These are phyloP conservation scores for Lachnellula willkommii DNA, from an alignment of 2,329 filamentous ascomycete species.

Conservation along the genomic window DNA sequence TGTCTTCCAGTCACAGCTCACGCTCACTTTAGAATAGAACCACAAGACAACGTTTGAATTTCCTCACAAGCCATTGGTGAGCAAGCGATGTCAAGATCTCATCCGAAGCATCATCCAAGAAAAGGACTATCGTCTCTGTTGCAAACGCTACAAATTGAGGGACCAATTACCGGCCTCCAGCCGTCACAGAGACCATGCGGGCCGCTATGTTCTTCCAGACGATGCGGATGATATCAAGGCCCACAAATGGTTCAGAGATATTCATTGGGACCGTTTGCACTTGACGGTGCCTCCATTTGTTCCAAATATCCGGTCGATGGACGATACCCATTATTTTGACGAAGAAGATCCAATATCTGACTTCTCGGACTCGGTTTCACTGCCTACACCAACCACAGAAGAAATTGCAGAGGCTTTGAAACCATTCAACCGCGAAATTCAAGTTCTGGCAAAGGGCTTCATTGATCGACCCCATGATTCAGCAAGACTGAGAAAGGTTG, in stretches of 20 bases:
- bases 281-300: constrained; percentile 70
- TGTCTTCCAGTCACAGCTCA: not conserved
- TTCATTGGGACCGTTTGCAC: constrained; percentile 74
- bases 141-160: constrained; percentile 65
- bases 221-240: constrained; percentile 86
- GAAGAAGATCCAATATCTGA: constrained; percentile 70
- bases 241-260: constrained; percentile 77
- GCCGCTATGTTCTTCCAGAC: constrained; percentile 70
- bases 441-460: constrained; percentile 27
- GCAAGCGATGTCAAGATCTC: constrained; percentile 68
- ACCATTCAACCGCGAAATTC: constrained; percentile 31
- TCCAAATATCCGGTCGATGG: constrained; percentile 61
- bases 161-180: constrained; percentile 39
- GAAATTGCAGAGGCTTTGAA: constrained; percentile 30
- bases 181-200: constrained; percentile 35
- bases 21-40: constrained; percentile 45
- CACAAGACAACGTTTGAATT: constrained; percentile 68
- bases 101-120: constrained; percentile 68
- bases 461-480: constrained; percentile 31
- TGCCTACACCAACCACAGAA: constrained; percentile 14
- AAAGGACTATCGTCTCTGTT: constrained; percentile 71
- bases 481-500: constrained; percentile 26
- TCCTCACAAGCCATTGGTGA: constrained; percentile 60
- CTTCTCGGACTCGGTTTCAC: constrained; percentile 43
- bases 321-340: constrained; percentile 87